Base-by-base conservation (phyloP, 768 basidiomycete species). In the Lentinula lateritia region DNA sequence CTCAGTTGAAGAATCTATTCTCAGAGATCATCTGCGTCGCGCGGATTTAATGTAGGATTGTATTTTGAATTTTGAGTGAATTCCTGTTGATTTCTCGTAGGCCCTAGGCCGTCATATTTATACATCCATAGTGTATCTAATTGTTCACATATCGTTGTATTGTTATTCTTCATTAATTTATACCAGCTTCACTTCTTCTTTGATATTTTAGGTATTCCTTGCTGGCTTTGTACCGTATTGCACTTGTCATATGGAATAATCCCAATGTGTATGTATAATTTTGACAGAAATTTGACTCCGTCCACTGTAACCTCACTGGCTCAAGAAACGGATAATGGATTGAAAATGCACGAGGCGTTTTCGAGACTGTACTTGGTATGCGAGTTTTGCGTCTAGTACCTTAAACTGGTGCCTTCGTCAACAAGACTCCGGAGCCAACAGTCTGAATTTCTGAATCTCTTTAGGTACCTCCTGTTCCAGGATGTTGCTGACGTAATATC, bases 1-100 rank as follows among this genome's bases (percentile, higher is more conserved):
- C 52, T 61, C 68, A 83, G 90, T 90, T 28, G 85, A 87, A 67
- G 89, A 91, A 68, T 84, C 83, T 41, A 90, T 92, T 60, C 74
- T 92, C 48, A 81, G 88, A 38, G 80, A 84, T 66, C 87, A 90
- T 75, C 77, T 91, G 50, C 83, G 83, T 50, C 79, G 82, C 52
- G 88, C 88, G 48, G 86, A 88, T 74, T 77, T 90, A 61, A 84
- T 90, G 77, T 90, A 66, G 77, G 43, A 50, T 6, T 32, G 28
- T 28, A 36, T 58, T 34, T 58, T 32, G 16, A 32, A 6, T 34
- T n/a, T 34, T 6, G 7, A 9, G 10, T 1, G 46, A 34, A 39
- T 13, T 16, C 15, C 16, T 56, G 38, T 32, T 41, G 20, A 42
- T 23, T 32, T n/a, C 7, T 56, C 23, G 55, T 18, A 56, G 55